Conservation (phyloP, 2,329 filamentous ascomycete genomes). For the Teratosphaeria nubilosa region DNA sequence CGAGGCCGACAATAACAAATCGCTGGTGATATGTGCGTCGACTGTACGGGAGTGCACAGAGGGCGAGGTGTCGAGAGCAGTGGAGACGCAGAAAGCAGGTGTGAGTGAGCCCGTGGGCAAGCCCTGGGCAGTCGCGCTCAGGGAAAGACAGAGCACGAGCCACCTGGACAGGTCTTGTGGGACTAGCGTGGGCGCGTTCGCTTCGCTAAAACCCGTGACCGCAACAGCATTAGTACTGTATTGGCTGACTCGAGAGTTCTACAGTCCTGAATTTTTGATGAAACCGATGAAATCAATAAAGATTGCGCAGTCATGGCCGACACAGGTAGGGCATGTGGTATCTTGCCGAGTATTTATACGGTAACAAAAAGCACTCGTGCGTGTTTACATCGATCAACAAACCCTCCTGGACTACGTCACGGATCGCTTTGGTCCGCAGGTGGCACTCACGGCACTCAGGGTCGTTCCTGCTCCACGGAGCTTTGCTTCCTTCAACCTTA, state of each 20-base stretch:
- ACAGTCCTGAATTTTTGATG: not conserved
- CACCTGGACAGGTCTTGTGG: not conserved
- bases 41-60: not conserved
- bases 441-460: not conserved
- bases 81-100: not conserved
- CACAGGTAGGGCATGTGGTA: not conserved
- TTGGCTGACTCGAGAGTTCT: not conserved
- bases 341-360: too few relatives aligned
- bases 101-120: not conserved
- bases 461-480: not conserved
- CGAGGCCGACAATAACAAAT: not conserved
- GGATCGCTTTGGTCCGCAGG: not conserved
- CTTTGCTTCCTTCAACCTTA: not conserved
- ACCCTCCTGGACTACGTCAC: not conserved
- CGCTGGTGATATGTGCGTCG: not conserved
- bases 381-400: not conserved
- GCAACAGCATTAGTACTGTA: too few relatives aligned
- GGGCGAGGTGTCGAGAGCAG: not conserved
- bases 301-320: not conserved
- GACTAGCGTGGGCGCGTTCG: not conserved
- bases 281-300: not conserved
- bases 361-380: not conserved
- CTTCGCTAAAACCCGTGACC: not conserved
- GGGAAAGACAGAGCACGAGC: not conserved
- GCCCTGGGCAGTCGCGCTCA: not conserved